Conservation (phyloP, 129 eudicot species). For the Pseudognaphalium luteoalbum region DNA sequence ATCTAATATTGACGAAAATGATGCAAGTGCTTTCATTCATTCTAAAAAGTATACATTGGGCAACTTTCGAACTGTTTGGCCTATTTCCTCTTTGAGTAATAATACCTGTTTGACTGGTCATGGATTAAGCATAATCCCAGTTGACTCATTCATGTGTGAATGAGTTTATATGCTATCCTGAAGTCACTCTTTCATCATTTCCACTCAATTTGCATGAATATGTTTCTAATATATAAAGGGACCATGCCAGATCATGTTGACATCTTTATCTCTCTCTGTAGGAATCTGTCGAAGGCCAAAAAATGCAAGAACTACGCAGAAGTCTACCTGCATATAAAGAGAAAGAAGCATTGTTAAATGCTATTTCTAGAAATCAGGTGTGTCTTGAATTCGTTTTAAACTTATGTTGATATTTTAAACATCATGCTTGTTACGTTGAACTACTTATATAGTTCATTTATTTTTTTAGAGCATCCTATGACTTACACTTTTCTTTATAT, state of each 20-base stretch:
- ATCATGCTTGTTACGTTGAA: neutral
- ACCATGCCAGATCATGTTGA: conserved; percentile 11
- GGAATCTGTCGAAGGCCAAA: conserved; percentile 91
- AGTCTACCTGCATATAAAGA: conserved; percentile 86
- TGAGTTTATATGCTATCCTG: neutral
- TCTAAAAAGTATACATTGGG: neutral
- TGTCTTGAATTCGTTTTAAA: neutral
- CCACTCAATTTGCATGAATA: neutral
- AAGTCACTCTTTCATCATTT: neutral
- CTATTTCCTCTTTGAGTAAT: neutral
- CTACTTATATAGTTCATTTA: neutral
- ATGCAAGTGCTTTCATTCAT: neutral
- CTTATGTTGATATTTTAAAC: neutral
- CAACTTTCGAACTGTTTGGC: neutral
- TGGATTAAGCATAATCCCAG: neutral
- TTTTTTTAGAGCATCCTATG: neutral
- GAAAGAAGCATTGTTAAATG: conserved; percentile 61
- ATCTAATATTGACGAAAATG: neutral
- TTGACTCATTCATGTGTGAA: neutral
- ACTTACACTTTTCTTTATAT: too few relatives aligned
- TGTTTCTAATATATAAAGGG: neutral
- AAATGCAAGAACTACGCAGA: conserved; percentile 78
- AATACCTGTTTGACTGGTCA: neutral
- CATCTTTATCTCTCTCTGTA: conserved; percentile 22
- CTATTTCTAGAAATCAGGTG: conserved; percentile 79